Evolutionary conservation across 2,329 filamentous ascomycete species (phyloP).

Genomic region (Neofusicoccum kwambonambiense): DNA sequence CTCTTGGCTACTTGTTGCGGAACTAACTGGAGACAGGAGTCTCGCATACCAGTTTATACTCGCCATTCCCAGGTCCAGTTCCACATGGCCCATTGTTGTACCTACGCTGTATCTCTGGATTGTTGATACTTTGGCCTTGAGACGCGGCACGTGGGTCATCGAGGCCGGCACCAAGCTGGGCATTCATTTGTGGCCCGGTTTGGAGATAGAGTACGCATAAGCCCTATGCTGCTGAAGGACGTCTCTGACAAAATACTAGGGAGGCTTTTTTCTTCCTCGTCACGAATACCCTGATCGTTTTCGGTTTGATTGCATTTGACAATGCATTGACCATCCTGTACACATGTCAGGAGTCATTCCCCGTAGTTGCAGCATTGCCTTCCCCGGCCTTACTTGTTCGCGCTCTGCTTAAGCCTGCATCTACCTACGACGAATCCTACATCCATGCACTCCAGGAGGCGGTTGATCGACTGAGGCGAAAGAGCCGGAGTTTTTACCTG

Average conservation of each 20-base stretch:
- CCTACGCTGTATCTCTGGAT: constrained; percentile 71
- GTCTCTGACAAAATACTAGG: constrained; percentile 25
- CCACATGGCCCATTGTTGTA: constrained; percentile 58
- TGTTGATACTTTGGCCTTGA: constrained; percentile 67
- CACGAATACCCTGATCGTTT: constrained; percentile 68
- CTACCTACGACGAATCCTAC: constrained; percentile 57
- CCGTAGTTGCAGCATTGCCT: constrained; percentile 49
- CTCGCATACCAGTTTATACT: constrained; percentile 65
- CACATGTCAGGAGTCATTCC: constrained; percentile 60
- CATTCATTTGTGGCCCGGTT: constrained; percentile 59
- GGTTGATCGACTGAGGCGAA: constrained; percentile 56
- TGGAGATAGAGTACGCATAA: constrained; percentile 61
- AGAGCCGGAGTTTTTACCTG: constrained; percentile 73
- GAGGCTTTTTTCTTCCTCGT: constrained; percentile 72
- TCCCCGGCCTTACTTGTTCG: constrained; percentile 52
- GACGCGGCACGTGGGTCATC: constrained; percentile 70
- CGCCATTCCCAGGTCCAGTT: constrained; percentile 58
- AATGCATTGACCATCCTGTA: constrained; percentile 65
- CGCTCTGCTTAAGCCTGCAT: constrained; percentile 51
- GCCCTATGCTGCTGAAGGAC: neutral
- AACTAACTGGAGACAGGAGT: constrained; percentile 40
- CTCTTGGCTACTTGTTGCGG: neutral
- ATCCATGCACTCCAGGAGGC: constrained; percentile 61
- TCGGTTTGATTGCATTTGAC: constrained; percentile 68
- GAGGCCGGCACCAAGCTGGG: constrained; percentile 66